phyloP scores from a whole-genome alignment of 345 rosid genomes.

The Heritiera fomes region DNA sequence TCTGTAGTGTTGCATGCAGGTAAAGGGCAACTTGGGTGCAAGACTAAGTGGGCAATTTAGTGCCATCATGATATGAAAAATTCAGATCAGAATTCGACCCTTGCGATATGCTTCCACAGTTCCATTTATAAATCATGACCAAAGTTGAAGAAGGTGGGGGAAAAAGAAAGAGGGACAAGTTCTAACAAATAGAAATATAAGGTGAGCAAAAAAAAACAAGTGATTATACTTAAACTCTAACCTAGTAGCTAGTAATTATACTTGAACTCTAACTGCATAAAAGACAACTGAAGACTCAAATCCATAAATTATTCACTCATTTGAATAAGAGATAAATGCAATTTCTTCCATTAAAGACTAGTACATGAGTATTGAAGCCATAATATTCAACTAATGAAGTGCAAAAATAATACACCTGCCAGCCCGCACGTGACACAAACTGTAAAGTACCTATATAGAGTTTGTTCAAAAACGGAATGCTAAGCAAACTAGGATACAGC shows the following conservation, averaged over 20 bases:
- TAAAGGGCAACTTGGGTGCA: too few species aligned
- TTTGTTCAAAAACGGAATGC: background rate
- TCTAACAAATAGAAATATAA: background rate
- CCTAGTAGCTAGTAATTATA: background rate
- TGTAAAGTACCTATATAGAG: background rate
- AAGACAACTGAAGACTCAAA: background rate
- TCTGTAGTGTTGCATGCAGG: too few species aligned
- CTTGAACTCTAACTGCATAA: background rate
- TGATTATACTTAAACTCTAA: too few species aligned
- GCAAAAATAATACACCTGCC: background rate
- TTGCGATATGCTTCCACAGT: background rate
- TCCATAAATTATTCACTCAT: background rate
- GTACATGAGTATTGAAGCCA: slow-evolving; percentile 6
- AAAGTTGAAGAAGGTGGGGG: background rate
- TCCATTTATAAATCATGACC: background rate
- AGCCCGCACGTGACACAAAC: background rate
- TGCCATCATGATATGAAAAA: too few species aligned
- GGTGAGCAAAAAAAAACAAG: too few species aligned
- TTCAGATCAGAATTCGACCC: too few species aligned
- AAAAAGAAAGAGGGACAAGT: background rate
- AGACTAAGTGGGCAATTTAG: too few species aligned
- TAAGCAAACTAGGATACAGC: slow-evolving; percentile 1
- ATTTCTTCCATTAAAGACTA: slow-evolving; percentile 6
- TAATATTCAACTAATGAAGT: background rate
- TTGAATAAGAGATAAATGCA: background rate